phyloP scores from a whole-genome alignment of 306 rosid species.

The Geum urbanum region DNA sequence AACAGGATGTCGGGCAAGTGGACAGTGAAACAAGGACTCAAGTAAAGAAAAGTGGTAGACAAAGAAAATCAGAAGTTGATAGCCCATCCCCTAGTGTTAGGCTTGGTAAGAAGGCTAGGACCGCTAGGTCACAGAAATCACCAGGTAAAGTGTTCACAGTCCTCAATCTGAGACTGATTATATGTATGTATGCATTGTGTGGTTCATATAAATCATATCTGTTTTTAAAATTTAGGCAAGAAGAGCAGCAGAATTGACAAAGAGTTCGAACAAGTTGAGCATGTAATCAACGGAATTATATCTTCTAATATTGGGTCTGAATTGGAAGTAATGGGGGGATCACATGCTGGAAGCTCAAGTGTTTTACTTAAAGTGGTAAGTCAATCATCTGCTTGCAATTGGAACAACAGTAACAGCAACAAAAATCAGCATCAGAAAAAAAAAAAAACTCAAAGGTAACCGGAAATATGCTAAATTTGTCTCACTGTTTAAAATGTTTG shows the following conservation, averaged over 20 bases:
- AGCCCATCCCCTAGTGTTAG: neutral
- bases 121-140: neutral
- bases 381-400: neutral
- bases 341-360: slow-evolving; percentile 2
- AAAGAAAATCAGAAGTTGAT: neutral
- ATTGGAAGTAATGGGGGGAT: slow-evolving; percentile 4
- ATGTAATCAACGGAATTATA: neutral
- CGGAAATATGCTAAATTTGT: neutral
- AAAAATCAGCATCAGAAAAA: neutral
- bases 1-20: neutral
- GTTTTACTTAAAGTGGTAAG: slow-evolving; percentile 1
- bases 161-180: neutral
- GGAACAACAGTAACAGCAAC: neutral
- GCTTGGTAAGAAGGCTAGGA: neutral
- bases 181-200: neutral
- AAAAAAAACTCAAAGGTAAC: neutral
- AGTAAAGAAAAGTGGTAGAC: neutral
- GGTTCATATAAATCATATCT: neutral
- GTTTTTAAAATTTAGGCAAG: neutral
- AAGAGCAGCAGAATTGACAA: neutral
- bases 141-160: neutral
- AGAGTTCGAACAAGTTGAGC: neutral
- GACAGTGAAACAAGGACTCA: neutral
- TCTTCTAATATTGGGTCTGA: slow-evolving; percentile 8
- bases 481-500: neutral